phyloP scores from a whole-genome alignment of 2,329 filamentous ascomycete species.

The Curvularia hawaiiensis region DNA sequence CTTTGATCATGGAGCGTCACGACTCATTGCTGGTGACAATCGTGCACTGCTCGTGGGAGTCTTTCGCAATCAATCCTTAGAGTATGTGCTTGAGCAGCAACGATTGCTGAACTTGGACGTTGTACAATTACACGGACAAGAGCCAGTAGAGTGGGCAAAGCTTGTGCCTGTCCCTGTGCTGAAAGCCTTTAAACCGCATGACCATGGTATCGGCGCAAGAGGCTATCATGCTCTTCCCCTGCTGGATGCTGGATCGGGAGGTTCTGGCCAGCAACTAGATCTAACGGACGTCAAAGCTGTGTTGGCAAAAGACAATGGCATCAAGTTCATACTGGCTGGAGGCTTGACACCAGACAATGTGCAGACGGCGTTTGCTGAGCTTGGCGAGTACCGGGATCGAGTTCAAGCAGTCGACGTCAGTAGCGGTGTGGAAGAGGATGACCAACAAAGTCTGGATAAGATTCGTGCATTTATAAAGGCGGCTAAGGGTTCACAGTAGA shows the following conservation, averaged over 20 bases:
- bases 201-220: slow-evolving; percentile 71
- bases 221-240: slow-evolving; percentile 85
- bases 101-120: slow-evolving; percentile 78
- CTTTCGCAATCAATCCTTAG: slow-evolving; percentile 87
- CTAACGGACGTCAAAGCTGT: slow-evolving; percentile 69
- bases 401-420: slow-evolving; percentile 90
- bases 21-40: slow-evolving; percentile 56
- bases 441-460: slow-evolving; percentile 78
- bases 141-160: slow-evolving; percentile 89
- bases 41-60: slow-evolving; percentile 87
- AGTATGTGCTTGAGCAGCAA: slow-evolving; percentile 80
- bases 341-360: slow-evolving; percentile 85
- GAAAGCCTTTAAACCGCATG: slow-evolving; percentile 77
- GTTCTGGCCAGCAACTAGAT: slow-evolving; percentile 79
- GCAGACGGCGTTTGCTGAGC: slow-evolving; percentile 63
- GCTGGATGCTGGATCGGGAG: slow-evolving; percentile 84
- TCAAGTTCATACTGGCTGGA: slow-evolving; percentile 82
- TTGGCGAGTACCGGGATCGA: slow-evolving; percentile 65
- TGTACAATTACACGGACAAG: slow-evolving; percentile 90
- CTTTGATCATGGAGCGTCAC: slow-evolving; percentile 64
- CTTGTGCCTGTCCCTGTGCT: slow-evolving; percentile 93
- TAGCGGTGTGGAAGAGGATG: slow-evolving; percentile 83
- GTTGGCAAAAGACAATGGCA: slow-evolving; percentile 69
- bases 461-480: slow-evolving; percentile 80
- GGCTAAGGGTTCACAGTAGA: slow-evolving; percentile 55